Base-by-base conservation (phyloP, 202 grass and related monocot genomes). In the Brachypodium distachyon region DNA sequence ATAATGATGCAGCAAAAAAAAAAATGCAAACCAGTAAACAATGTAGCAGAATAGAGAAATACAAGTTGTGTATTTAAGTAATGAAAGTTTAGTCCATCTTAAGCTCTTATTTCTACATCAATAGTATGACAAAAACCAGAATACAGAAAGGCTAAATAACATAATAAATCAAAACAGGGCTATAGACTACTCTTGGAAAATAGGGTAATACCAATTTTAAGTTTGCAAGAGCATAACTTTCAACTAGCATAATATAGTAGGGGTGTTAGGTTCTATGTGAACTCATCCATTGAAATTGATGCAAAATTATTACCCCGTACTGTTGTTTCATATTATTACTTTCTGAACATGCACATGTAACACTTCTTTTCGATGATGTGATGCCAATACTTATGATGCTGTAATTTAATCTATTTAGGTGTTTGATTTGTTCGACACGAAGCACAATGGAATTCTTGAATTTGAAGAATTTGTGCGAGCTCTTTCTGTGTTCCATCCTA, bases 401-500 rank as follows among this genome's bases (percentile, higher is more conserved):
- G 16, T 69, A 41, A 47, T 72, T 67, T 51, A 9, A 75, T 74
- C 29, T n/a, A 32, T 78, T 38, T 82, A 94, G 91, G 91, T 97
- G 55, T 97, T 97, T 85, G 94, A 97, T 76, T 86, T 97, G 80
- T 94, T 97, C 18, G 94, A 97, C 79, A 92, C 88, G 17, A 97
- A 97, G 69, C 91, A 97, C 67, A 97, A 93, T 86, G 91, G 95
- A 71, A 94, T 97, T 59, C 72, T 97, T 27, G 87, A 88, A 70
- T 94, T 97, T 61, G 91, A 97, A 74, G 95, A 97, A 81, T 97
- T 92, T 90, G 95, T 89, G 34, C 82, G 94, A 36, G 95, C 91
- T 76, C 87, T 97, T 64, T 97, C 95, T 57, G 95, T 97, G 39
- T 97, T 97, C 73, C 95, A 97, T 87, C 95, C 95, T 25, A 92